These are phyloP conservation scores for Mercurialis annua DNA, from an alignment of 345 rosid species.

Conservation along the genomic window DNA sequence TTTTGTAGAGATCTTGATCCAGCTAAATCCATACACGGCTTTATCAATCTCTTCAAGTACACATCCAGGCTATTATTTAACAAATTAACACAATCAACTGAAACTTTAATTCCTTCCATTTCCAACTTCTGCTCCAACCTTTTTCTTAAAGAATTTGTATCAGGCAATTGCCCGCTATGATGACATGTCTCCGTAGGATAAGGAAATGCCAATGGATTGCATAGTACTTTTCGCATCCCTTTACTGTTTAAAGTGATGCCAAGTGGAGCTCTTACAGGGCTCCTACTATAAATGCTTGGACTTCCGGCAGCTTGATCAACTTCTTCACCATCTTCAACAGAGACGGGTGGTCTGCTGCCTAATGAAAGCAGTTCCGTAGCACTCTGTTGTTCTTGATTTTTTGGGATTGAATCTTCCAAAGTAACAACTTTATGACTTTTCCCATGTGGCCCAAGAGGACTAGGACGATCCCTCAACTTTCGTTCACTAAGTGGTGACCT, in stretches of 20 bases:
- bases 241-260: constrained; percentile 13
- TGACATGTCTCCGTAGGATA: constrained; percentile 12
- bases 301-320: constrained; percentile 27
- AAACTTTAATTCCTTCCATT: constrained; percentile 14
- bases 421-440: constrained; percentile 39
- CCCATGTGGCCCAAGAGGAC: constrained; percentile 51
- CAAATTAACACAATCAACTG: constrained; percentile 20
- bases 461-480: constrained; percentile 50
- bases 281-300: constrained; percentile 20
- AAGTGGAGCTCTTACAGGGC: constrained; percentile 28
- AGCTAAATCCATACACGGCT: constrained; percentile 22
- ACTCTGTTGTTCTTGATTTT: constrained; percentile 24
- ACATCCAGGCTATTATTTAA: constrained; percentile 19
- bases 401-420: constrained; percentile 31
- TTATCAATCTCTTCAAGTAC: constrained; percentile 23
- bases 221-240: constrained; percentile 13
- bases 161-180: constrained; percentile 18
- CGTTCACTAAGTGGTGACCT: constrained; percentile 38
- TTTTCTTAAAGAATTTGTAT: constrained; percentile 14
- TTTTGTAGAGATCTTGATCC: constrained; percentile 13
- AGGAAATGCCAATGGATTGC: neutral
- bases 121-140: constrained; percentile 20
- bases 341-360: constrained; percentile 22
- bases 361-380: constrained; percentile 24
- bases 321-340: constrained; percentile 25